These are phyloP conservation scores for Adansonia digitata DNA, from an alignment of 345 rosid genomes.

Conservation along the genomic window DNA sequence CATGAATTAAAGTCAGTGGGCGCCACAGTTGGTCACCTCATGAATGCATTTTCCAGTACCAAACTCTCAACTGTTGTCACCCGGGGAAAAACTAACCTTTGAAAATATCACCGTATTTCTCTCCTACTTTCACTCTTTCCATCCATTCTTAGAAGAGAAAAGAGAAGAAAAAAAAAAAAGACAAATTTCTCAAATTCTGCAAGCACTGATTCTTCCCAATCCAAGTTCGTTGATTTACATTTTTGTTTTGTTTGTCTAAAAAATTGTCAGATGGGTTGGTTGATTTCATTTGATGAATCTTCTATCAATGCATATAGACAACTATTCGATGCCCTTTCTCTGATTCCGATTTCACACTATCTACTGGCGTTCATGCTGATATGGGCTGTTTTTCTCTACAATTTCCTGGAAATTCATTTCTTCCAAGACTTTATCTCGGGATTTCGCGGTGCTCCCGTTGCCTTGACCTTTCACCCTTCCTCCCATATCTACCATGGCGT, in stretches of 20 bases:
- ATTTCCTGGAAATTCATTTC: constrained; percentile 67
- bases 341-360: constrained; percentile 55
- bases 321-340: constrained; percentile 36
- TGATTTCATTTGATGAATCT: constrained; percentile 17
- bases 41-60: background rate
- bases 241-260: background rate
- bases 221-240: background rate
- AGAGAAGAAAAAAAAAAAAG: background rate
- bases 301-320: constrained; percentile 41
- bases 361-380: constrained; percentile 24
- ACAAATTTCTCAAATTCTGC: background rate
- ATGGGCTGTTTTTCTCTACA: constrained; percentile 42
- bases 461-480: constrained; percentile 37
- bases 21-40: background rate
- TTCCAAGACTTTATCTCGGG: constrained; percentile 44
- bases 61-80: background rate
- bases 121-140: background rate
- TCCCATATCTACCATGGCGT: constrained; percentile 51
- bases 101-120: background rate
- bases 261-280: background rate
- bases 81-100: no score
- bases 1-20: no score
- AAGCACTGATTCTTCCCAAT: background rate
- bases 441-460: constrained; percentile 38
- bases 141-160: background rate